These are phyloP conservation scores for Hyparrhenia diplandra DNA, from an alignment of 176 grass and related monocot species.

Conservation along the genomic window DNA sequence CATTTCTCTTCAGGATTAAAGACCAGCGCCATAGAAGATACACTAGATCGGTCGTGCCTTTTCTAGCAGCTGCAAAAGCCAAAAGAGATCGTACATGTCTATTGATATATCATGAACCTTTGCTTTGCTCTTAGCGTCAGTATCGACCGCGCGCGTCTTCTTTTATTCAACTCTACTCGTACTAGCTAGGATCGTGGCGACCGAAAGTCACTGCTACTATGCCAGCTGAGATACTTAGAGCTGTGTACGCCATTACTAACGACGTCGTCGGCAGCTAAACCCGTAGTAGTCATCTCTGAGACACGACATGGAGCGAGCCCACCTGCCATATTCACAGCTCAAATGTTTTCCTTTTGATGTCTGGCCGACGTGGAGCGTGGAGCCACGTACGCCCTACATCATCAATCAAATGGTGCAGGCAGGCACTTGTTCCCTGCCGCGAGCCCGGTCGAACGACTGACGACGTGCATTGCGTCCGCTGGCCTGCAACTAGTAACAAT, in stretches of 20 bases:
- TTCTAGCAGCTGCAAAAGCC: background rate
- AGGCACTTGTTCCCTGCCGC: no score
- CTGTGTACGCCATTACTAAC: no score
- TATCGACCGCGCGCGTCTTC: background rate
- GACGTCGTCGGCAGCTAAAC: no score
- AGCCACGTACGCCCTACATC: no score
- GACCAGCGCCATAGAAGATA: background rate
- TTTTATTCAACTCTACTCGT: background rate
- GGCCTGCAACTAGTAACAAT: background rate
- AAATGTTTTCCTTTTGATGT: no score
- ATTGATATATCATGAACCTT: background rate
- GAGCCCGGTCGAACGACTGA: no score
- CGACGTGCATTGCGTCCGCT: background rate
- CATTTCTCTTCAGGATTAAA: background rate
- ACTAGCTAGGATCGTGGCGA: background rate
- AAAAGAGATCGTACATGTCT: background rate
- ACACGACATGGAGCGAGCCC: no score
- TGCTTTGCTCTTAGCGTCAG: background rate
- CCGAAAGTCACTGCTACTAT: background rate
- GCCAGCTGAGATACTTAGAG: no score
- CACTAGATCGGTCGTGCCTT: background rate
- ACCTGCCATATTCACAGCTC: no score
- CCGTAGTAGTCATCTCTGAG: no score
- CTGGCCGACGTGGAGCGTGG: no score
- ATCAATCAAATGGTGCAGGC: no score